Percentiles rank a stretch among this genome's conserved stretches.
Evolutionary conservation across 441 rosid genomes (phyloP).

Genomic region (Flueggea neowawraea): DNA sequence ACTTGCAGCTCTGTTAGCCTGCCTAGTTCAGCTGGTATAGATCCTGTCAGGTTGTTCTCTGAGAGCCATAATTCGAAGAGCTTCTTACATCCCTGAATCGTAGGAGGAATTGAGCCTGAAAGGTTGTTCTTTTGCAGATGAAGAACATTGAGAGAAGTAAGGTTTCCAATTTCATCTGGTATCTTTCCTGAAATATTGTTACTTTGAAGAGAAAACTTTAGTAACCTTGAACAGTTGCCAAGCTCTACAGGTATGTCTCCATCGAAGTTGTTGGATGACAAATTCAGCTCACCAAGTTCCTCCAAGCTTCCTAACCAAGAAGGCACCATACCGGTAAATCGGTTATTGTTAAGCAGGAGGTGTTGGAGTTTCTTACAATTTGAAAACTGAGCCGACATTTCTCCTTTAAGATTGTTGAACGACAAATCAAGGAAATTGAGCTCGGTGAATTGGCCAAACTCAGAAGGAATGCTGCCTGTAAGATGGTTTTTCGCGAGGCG

Average conservation of each 20-base stretch:
- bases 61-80: slow-evolving; percentile 81
- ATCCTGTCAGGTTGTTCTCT: slow-evolving; percentile 59
- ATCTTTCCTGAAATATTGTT: slow-evolving; percentile 64
- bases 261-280: slow-evolving; percentile 61
- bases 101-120: slow-evolving; percentile 64
- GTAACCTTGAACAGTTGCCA: slow-evolving; percentile 62
- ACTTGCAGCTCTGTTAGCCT: slow-evolving; percentile 77
- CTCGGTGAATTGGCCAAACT: slow-evolving; percentile 52
- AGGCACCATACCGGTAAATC: slow-evolving; percentile 55
- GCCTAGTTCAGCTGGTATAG: slow-evolving; percentile 73
- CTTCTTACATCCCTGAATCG: slow-evolving; percentile 68
- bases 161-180: slow-evolving; percentile 66
- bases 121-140: slow-evolving; percentile 66
- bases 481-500: slow-evolving; percentile 75
- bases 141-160: slow-evolving; percentile 71
- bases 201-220: slow-evolving; percentile 66
- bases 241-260: slow-evolving; percentile 65
- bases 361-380: slow-evolving; percentile 55
- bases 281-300: slow-evolving; percentile 82
- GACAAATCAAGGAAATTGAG: slow-evolving; percentile 80
- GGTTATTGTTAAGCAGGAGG: slow-evolving; percentile 63
- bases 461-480: slow-evolving; percentile 59
- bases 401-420: slow-evolving; percentile 59
- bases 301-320: slow-evolving; percentile 68
- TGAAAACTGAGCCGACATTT: slow-evolving; percentile 46